Base-by-base conservation (phyloP, 176 grass and related monocot genomes). In the Poa pratensis region DNA sequence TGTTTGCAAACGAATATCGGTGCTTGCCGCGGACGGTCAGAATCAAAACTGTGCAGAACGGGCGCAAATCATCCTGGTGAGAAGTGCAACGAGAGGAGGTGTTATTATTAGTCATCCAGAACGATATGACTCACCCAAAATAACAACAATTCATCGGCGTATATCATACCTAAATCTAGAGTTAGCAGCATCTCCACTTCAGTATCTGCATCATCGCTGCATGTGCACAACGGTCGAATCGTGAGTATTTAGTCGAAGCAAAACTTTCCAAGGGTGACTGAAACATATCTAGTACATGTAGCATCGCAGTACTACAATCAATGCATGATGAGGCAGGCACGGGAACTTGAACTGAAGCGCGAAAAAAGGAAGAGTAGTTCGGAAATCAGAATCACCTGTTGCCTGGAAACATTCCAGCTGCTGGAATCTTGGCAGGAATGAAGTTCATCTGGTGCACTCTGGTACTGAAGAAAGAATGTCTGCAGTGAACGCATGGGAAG, bases 341-440 rank as follows among this genome's bases (percentile, higher is more conserved):
- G 46, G 37, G 49, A 82, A 54, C 22, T 63, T 8, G 49, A 82
- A 54, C 22, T 63, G 13, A 55, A 17, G 37, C 23, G 24, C 1
- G 19, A 49, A 27, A 49, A 37, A 83, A 5, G 20, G 24, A 76
- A 60, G 15, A 65, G 42, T 9, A 70, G 28, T 24, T 81, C 78
- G 14, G 48, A 49, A 49, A 22, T 32, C 61, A 75, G 59, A 58
- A 75, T 77, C 89, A 91, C 89, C 89, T 81, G 69, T 63, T 72
- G 55, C 18, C 66, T 27, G 19, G 34, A 76, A 85, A 85, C 68
- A 84, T 81, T 77, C 70, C 81, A 77, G 15, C 61, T n/a, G 62
- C 78, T 81, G 76, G 81, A 87, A 80, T 59, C 85, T 87, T 87
- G 60, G 85, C 40, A 79, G 12, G 67, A 80, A 80, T 19, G 84